Evolutionary conservation across 2,329 filamentous ascomycete species (phyloP), one percentile per base, ranked within the genome.

Genomic region (Talaromyces sp.): DNA sequence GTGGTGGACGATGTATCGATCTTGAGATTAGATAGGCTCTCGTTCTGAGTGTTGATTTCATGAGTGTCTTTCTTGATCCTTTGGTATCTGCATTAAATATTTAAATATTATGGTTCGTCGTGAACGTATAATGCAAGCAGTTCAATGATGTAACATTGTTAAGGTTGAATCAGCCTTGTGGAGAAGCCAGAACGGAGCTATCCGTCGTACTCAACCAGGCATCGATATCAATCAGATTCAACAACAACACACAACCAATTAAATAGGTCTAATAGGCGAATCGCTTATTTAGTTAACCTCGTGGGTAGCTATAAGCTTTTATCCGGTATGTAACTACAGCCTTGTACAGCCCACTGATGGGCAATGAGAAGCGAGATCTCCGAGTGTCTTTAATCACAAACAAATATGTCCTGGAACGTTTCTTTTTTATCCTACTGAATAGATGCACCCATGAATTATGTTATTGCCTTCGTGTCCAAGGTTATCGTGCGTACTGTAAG

Each of bases 91-190:
- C 33, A 28, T 19, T 46, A n/a, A 19, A 19, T 45, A 15, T 6
- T 45, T 39, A 15, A 31, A 31, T 46, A n/a, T 46, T 19, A 31
- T 46, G 43, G 25, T 46, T 48, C n/a, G 45, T 21, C n/a, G 45
- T 48, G 45, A 48, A 4, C 33, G 28, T 33, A 48, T 46, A 25
- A 46, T 48, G 45, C 19, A 35, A 48, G 43, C n/a, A 28, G 25
- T 28, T 28, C 4, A 28, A 28, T 28, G 25, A 28, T 28, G 25
- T 28, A 28, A 28, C 25, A 11, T n/a, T 52, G 33, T 28, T n/a
- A 39, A 39, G 48, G 48, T 52, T 51, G 48, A 51, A 51, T 51
- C 48, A 15, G 48, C 33, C 48, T 52, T 52, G 48, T 52, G 48
- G 48, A 52, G 48, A 33, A 31, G 21, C n/a, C n/a, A n/a, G n/a